These are phyloP conservation scores for Iberis pinnata DNA, from an alignment of 345 rosid genomes.

Conservation along the genomic window DNA sequence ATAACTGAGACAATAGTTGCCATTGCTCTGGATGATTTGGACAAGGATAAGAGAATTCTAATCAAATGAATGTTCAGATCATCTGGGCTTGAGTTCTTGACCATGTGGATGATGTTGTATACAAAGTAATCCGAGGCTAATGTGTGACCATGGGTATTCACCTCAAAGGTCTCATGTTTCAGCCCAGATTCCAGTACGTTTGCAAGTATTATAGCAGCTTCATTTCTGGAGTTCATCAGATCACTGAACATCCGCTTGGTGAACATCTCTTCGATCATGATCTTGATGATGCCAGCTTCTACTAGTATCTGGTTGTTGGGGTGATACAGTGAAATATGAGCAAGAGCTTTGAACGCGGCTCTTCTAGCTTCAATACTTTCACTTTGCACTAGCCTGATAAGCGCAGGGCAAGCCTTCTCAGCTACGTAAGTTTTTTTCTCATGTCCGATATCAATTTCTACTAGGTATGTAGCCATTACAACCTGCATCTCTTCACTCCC, in stretches of 20 bases:
- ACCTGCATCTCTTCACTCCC: slow-evolving; percentile 61
- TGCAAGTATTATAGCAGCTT: slow-evolving; percentile 71
- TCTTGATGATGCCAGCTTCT: slow-evolving; percentile 49
- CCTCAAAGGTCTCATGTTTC: slow-evolving; percentile 48
- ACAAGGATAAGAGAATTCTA: slow-evolving; percentile 57
- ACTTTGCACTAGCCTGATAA: slow-evolving; percentile 52
- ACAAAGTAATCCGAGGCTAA: slow-evolving; percentile 63
- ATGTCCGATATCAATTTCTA: slow-evolving; percentile 52
- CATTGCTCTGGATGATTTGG: slow-evolving; percentile 51
- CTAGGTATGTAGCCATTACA: slow-evolving; percentile 66
- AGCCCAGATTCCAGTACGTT: slow-evolving; percentile 64
- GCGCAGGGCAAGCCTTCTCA: slow-evolving; percentile 58
- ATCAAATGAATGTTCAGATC: slow-evolving; percentile 60
- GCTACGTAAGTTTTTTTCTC: slow-evolving; percentile 57
- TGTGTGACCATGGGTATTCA: slow-evolving; percentile 54
- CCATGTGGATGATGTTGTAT: slow-evolving; percentile 56
- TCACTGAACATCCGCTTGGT: slow-evolving; percentile 43
- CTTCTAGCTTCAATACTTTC: slow-evolving; percentile 44
- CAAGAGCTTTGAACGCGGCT: slow-evolving; percentile 64
- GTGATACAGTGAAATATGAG: slow-evolving; percentile 58
- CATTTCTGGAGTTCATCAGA: slow-evolving; percentile 52
- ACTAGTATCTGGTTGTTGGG: slow-evolving; percentile 50
- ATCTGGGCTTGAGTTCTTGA: slow-evolving; percentile 60
- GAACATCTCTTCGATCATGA: slow-evolving; percentile 74
- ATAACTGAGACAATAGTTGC: slow-evolving; percentile 47